These are phyloP conservation scores for Pseudopyrenochaeta lycopersici DNA, from an alignment of 2,329 filamentous ascomycete genomes.

Conservation along the genomic window DNA sequence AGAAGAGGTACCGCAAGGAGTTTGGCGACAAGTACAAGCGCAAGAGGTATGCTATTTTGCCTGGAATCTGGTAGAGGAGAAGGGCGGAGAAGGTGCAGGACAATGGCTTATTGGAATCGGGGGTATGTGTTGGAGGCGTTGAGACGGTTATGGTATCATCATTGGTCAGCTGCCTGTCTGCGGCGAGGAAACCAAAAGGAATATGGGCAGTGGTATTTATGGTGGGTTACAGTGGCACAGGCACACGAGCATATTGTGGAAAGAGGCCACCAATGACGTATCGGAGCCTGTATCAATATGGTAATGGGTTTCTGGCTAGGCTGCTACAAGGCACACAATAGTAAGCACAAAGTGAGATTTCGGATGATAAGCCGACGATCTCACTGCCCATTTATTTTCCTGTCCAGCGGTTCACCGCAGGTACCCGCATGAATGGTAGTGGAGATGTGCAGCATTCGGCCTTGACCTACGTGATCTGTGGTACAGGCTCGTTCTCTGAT, in stretches of 20 bases:
- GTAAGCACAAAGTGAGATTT: neutral
- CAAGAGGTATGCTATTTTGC: conserved; percentile 86
- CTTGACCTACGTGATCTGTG: no score
- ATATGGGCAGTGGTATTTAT: neutral
- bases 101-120: no score
- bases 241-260: neutral
- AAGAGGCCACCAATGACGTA: neutral
- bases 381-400: neutral
- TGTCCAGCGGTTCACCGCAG: neutral
- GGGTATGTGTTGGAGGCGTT: no score
- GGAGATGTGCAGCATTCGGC: neutral
- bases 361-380: neutral
- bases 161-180: neutral
- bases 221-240: conserved; percentile 5
- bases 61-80: conserved; percentile 70
- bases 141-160: no score
- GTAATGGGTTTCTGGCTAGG: neutral
- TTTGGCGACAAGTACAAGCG: conserved; percentile 95
- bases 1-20: conserved; percentile 86
- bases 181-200: neutral
- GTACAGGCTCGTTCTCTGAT: no score
- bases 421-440: neutral
- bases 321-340: neutral
- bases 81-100: no score
- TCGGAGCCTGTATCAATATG: neutral